A percentile compares a stretch with the other conserved stretches of the same genome.
Conservation (phyloP, 2,329 filamentous ascomycete genomes). For the Colletotrichum noveboracense region DNA sequence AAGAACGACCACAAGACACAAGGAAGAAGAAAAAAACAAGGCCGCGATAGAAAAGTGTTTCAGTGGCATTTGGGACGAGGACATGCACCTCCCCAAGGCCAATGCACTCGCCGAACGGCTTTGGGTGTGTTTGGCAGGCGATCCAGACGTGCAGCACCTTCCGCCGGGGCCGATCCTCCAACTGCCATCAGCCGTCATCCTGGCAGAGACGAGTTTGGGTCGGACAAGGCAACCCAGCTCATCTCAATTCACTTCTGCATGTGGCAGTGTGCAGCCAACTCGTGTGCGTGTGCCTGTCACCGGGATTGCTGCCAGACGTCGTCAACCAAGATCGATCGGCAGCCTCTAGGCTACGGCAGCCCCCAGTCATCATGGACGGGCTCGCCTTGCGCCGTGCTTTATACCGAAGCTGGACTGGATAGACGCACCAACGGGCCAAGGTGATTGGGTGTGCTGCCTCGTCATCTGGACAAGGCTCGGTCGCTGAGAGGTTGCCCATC, state of each 20-base stretch:
- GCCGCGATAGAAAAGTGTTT: neutral
- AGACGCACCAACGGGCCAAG: neutral
- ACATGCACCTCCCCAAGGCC: neutral
- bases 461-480: neutral
- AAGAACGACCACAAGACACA: neutral
- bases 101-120: neutral
- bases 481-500: neutral
- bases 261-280: neutral
- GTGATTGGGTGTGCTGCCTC: neutral
- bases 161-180: neutral
- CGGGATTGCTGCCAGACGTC: neutral
- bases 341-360: neutral
- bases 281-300: neutral
- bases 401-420: neutral
- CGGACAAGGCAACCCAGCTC: neutral
- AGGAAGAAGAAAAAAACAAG: neutral
- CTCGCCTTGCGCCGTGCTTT: neutral
- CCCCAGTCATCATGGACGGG: neutral
- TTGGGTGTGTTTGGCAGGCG: conserved; percentile 1
- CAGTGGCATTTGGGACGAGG: conserved; percentile 7
- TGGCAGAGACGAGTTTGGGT: neutral
- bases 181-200: conserved; percentile 1
- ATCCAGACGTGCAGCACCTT: neutral
- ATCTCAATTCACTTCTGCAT: neutral
- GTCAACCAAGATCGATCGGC: neutral